Conservation (phyloP, 495 filamentous ascomycete genomes). For the Paragyromitra xinjiangensis region DNA sequence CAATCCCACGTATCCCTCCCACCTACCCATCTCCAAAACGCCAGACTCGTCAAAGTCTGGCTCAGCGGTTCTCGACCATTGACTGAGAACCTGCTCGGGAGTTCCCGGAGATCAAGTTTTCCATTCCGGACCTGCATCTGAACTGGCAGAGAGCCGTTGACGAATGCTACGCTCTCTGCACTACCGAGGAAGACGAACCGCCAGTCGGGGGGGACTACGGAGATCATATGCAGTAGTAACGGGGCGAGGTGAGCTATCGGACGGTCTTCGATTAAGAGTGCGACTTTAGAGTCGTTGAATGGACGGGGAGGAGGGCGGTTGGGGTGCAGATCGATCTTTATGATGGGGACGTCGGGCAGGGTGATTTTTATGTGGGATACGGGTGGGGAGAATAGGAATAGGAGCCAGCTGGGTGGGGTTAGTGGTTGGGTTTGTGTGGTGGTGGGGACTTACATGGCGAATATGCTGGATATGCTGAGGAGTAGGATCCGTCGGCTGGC, state of each 20-base stretch:
- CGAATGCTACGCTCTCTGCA: constrained; percentile 57
- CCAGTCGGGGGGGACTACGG: constrained; percentile 66
- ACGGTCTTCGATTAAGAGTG: constrained; percentile 65
- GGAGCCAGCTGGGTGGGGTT: constrained; percentile 15
- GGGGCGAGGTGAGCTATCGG: constrained; percentile 61
- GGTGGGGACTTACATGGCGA: not conserved
- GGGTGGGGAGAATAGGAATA: constrained; percentile 19
- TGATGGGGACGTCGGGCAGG: not conserved
- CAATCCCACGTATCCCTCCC: constrained; percentile 36
- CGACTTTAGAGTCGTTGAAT: constrained; percentile 64
- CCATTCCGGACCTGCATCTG: constrained; percentile 59
- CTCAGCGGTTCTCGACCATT: constrained; percentile 61
- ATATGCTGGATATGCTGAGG: not conserved
- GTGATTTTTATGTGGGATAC: not conserved
- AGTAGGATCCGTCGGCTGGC: not conserved
- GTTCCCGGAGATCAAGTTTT: constrained; percentile 63
- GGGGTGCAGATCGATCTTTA: not conserved
- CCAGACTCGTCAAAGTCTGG: constrained; percentile 62
- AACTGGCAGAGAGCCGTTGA: constrained; percentile 61
- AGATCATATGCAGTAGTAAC: constrained; percentile 64
- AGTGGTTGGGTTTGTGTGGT: not conserved
- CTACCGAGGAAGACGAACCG: constrained; percentile 66
- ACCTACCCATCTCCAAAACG: constrained; percentile 59
- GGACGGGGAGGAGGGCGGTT: constrained; percentile 40
- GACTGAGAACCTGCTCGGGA: constrained; percentile 62